Evolutionary conservation across 805 yeast species (phyloP).

Genomic region (Debaryomyces maramus): DNA sequence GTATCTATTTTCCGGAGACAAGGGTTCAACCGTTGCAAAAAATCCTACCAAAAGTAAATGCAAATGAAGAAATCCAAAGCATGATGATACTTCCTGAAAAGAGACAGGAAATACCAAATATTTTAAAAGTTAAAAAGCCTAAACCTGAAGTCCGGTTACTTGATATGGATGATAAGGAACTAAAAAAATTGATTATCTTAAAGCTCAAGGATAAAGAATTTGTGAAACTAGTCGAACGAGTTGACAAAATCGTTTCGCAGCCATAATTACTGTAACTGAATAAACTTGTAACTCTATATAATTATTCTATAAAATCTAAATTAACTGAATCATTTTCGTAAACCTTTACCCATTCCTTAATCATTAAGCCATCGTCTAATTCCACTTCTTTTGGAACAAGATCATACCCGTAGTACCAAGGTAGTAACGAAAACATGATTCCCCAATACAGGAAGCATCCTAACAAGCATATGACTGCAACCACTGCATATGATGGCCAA

Average conservation of each 20-base stretch:
- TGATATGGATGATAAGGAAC: slow-evolving; percentile 9
- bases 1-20: too few relatives aligned
- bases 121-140: background rate
- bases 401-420: slow-evolving; percentile 46
- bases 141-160: slow-evolving; percentile 1
- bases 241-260: slow-evolving; percentile 16
- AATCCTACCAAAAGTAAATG: too few relatives aligned
- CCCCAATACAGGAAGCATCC: slow-evolving; percentile 57
- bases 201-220: slow-evolving; percentile 15
- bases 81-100: too few relatives aligned
- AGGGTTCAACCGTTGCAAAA: too few relatives aligned
- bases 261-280: slow-evolving; percentile 1
- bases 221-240: slow-evolving; percentile 13
- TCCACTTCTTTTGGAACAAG: slow-evolving; percentile 40
- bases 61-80: too few relatives aligned
- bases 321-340: slow-evolving; percentile 1
- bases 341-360: slow-evolving; percentile 56
- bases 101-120: too few relatives aligned
- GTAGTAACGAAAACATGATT: slow-evolving; percentile 48
- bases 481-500: slow-evolving; percentile 52
- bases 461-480: slow-evolving; percentile 42
- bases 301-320: slow-evolving; percentile 4
- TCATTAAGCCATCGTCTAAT: slow-evolving; percentile 57
- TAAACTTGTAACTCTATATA: slow-evolving; percentile 1
- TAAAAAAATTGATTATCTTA: slow-evolving; percentile 6